Evolutionary conservation across 345 rosid species (phyloP), one percentile per base, ranked within the genome.

Genomic region (Euphorbia peplus): DNA sequence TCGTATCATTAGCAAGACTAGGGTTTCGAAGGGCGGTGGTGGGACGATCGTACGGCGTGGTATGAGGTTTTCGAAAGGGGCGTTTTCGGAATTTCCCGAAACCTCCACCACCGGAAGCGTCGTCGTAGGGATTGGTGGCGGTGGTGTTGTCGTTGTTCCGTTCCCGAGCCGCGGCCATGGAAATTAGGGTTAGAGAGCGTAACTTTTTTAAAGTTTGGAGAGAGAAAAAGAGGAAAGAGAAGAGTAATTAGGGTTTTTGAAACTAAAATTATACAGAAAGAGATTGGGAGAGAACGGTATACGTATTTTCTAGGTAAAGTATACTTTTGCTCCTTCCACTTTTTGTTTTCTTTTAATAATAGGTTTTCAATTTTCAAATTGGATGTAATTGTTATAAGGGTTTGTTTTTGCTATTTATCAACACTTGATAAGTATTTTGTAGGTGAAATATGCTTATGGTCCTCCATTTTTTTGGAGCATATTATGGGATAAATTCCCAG

Each of bases 1-100:
- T 76, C 51, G 70, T 64, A 70, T 75, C 42, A 16, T 67, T 67
- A 68, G 67, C 60, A 52, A n/a, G 46, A 78, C 69, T 64, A 50
- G 88, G 42, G 74, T 83, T 87, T 65, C 89, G 74, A 37, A 75
- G 56, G 4, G 86, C 74, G 52, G 83, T 70, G 19, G 81, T 67
- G 13, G 91, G 95, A 6, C 96, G 89, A 76, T 82, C 93, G 41
- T 95, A 95, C 2, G 99, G 99, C 67, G 91, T 89, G 52, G 78
- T 46, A 42, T 77, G 83, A 4, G 71, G 61, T 83, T 81, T 78
- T 19, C 90, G 81, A 46, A 75, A 74, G n/a, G 91, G 85, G 39
- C 79, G 79, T 81, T 86, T 91, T 54, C 83, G 86, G 30, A 88
- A 80, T 83, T 91, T 93, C 1, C 98, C 98, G 22, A 44, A 68